Conservation (phyloP, 2,329 filamentous ascomycete species). For the Ceratocystis papillata region DNA sequence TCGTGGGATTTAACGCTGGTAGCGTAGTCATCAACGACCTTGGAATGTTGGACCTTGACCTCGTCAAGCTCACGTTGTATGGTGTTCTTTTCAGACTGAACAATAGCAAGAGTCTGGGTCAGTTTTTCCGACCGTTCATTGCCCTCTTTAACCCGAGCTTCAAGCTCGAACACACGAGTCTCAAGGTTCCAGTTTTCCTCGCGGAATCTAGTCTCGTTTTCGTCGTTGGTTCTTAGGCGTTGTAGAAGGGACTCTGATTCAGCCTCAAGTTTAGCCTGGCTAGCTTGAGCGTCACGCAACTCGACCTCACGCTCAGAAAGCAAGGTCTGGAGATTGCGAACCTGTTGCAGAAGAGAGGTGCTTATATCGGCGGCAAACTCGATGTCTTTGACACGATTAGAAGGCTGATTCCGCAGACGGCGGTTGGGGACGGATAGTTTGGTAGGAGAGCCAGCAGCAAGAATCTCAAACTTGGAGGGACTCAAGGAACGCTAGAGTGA, state of each 20-base stretch:
- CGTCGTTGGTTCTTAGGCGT: slow-evolving; percentile 70
- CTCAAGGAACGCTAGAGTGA: slow-evolving; percentile 52
- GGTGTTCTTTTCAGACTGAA: slow-evolving; percentile 63
- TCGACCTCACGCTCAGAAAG: slow-evolving; percentile 81
- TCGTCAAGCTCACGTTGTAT: slow-evolving; percentile 86
- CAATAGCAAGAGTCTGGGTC: slow-evolving; percentile 56
- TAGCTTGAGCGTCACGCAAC: slow-evolving; percentile 52
- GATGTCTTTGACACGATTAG: slow-evolving; percentile 84
- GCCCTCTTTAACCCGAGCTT: slow-evolving; percentile 61
- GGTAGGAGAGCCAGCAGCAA: slow-evolving; percentile 74
- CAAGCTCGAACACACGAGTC: slow-evolving; percentile 76
- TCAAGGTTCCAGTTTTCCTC: slow-evolving; percentile 98
- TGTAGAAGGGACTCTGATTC: slow-evolving; percentile 71
- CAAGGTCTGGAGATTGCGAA: slow-evolving; percentile 76
- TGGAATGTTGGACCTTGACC: slow-evolving; percentile 66
- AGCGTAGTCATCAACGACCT: slow-evolving; percentile 69
- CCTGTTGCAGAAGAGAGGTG: slow-evolving; percentile 84
- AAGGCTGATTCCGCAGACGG: slow-evolving; percentile 80
- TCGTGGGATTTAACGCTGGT: slow-evolving; percentile 72
- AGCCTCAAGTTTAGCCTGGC: slow-evolving; percentile 68
- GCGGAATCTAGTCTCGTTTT: slow-evolving; percentile 92
- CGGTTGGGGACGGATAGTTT: slow-evolving; percentile 76
- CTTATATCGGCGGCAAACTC: slow-evolving; percentile 98
- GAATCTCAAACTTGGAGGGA: slow-evolving; percentile 69
- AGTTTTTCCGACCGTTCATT: slow-evolving; percentile 76